Base-by-base conservation (phyloP, 192 early-diverging fungal genomes). In the Coemansia sp. region DNA sequence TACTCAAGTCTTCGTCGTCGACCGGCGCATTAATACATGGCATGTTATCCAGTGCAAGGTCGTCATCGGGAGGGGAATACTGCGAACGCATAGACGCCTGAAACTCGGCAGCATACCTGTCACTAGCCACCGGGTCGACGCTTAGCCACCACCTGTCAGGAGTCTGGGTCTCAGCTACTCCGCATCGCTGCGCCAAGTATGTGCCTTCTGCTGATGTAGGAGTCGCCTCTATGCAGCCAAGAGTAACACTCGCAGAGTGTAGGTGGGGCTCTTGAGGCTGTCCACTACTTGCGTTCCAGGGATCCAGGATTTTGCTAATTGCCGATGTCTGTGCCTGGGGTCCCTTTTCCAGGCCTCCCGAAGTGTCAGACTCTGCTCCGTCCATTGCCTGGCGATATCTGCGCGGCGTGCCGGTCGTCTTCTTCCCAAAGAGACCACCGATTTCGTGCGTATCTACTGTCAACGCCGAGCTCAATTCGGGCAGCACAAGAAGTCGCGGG, bases 71-170 rank as follows among this genome's bases (percentile, higher is more conserved):
- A 12, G 62, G 67, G 1, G 42, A 16, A 1, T 82, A 73, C 39
- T 82, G 79, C 21, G 74, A 82, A 35, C 69, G 66, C 21, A 73
- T 34, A 9, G 62, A 59, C 28, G 58, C 58, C 28, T 52, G 63
- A 57, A 64, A 62, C 12, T 50, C 61, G 20, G 61, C 43, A n/a
- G 38, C 52, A 7, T 47, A 61, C 18, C 48, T 56, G 2, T 50
- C 7, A 35, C 59, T 56, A 7, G 59, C 25, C 21, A 11, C 50
- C 16, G 55, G 34, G n/a, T 63, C 71, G 2, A 63, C n/a, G 25
- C 39, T 62, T 11, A 70, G 28, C 79, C 74, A 76, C 79, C 79
- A 82, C 66, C 63, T 66, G 61, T 41, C 60, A 14, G 18, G 43
- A 25, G 61, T 52, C 26, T 41, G 55, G n/a, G 18, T 12, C 1